Conservation (phyloP, 805 yeast species). For the Cyberlindnera euphorbiiphila region DNA sequence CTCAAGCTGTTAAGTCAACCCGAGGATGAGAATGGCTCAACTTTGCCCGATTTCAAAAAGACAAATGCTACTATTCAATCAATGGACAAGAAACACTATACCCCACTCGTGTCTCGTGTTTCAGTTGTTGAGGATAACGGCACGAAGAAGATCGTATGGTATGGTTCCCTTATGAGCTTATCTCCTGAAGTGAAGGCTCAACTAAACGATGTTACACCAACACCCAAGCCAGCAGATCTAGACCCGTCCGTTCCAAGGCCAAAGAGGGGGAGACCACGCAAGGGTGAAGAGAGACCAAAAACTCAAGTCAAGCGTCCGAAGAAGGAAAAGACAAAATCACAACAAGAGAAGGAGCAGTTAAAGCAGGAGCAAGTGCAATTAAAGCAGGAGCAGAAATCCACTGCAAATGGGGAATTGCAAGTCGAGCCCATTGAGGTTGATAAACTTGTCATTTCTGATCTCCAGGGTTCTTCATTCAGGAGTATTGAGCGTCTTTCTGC, state of each 20-base stretch:
- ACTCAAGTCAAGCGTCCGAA: constrained; percentile 11
- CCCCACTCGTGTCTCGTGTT: constrained; percentile 23
- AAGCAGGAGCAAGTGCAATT: no score
- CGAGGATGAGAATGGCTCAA: constrained; percentile 28
- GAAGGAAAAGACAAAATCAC: constrained; percentile 1
- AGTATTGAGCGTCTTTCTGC: constrained; percentile 41
- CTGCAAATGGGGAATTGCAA: no score
- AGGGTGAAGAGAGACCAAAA: constrained; percentile 23
- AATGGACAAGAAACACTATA: constrained; percentile 26
- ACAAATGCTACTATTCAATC: constrained; percentile 17
- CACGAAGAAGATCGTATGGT: constrained; percentile 15
- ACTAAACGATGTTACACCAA: constrained; percentile 5
- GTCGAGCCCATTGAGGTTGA: no score
- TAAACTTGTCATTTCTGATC: constrained; percentile 28
- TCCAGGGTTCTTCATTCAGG: constrained; percentile 40
- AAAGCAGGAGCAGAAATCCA: no score
- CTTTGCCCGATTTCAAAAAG: constrained; percentile 20
- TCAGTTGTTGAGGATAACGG: constrained; percentile 9
- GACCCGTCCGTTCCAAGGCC: constrained; percentile 5
- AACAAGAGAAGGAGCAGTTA: neutral
- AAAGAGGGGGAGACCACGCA: constrained; percentile 28
- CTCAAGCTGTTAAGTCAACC: constrained; percentile 29
- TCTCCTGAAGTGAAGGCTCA: constrained; percentile 8
- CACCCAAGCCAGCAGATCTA: neutral
- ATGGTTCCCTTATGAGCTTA: constrained; percentile 7